Percentiles rank a stretch among this genome's conserved stretches.
Evolutionary conservation across 768 basidiomycete genomes (phyloP).

Genomic region (Podaxis carcinomalis): DNA sequence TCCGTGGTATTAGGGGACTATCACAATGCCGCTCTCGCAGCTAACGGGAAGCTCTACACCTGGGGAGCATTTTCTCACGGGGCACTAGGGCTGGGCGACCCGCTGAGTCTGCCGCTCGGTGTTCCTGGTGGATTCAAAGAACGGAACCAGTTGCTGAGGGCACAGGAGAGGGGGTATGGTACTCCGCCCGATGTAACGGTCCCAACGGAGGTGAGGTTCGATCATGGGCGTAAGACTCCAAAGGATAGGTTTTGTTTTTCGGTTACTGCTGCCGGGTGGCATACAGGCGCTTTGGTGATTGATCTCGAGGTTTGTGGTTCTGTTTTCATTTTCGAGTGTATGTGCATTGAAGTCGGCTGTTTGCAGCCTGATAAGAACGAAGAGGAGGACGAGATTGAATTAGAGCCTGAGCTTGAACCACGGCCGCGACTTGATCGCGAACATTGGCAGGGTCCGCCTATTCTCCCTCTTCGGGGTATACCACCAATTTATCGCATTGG

Average conservation of each 20-base stretch:
- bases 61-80: slow-evolving; percentile 79
- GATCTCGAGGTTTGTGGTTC: slow-evolving; percentile 62
- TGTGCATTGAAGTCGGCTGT: slow-evolving; percentile 14
- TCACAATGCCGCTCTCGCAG: slow-evolving; percentile 83
- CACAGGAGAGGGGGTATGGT: slow-evolving; percentile 23
- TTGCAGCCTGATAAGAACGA: slow-evolving; percentile 30
- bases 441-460: slow-evolving; percentile 20
- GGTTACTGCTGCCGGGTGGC: slow-evolving; percentile 86
- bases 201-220: slow-evolving; percentile 74
- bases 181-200: slow-evolving; percentile 42
- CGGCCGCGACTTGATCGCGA: neutral
- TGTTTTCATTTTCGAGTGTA: neutral
- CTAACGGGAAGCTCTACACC: slow-evolving; percentile 68
- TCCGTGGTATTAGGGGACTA: slow-evolving; percentile 91
- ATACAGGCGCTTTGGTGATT: slow-evolving; percentile 84
- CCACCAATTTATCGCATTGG: slow-evolving; percentile 44
- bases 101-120: slow-evolving; percentile 45
- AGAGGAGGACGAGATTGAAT: slow-evolving; percentile 27
- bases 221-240: slow-evolving; percentile 43
- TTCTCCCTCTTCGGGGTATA: slow-evolving; percentile 24
- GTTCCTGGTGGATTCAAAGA: slow-evolving; percentile 55
- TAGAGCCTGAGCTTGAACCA: slow-evolving; percentile 7
- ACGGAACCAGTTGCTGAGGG: slow-evolving; percentile 27
- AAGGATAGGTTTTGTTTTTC: slow-evolving; percentile 73
- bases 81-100: slow-evolving; percentile 85